Percentiles rank a stretch among this genome's conserved stretches.
Evolutionary conservation across 2,329 filamentous ascomycete genomes (phyloP).

Genomic region (Davidsoniella neocaledoniae): DNA sequence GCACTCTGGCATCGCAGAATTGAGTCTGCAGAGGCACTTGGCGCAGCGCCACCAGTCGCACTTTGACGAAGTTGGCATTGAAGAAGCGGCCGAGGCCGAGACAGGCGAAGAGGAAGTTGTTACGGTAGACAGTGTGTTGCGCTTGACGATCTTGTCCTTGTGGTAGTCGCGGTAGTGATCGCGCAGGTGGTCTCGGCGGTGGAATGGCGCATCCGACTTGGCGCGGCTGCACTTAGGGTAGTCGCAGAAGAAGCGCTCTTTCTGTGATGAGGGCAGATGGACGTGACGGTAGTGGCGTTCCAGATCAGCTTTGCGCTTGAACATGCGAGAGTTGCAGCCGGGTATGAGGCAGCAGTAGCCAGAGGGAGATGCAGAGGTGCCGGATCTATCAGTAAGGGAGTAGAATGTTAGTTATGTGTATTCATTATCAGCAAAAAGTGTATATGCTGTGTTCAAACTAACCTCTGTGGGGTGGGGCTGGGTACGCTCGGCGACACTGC

Average conservation of each 20-base stretch:
- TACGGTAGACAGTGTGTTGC: slow-evolving; percentile 18
- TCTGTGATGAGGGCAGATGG: slow-evolving; percentile 26
- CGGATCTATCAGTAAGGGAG: neutral
- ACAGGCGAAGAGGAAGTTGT: slow-evolving; percentile 11
- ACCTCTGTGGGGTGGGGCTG: too few species aligned
- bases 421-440: neutral
- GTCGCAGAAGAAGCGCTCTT: slow-evolving; percentile 32
- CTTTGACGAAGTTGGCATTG: slow-evolving; percentile 22
- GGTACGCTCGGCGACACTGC: neutral
- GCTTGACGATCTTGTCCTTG: slow-evolving; percentile 35
- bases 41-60: slow-evolving; percentile 37
- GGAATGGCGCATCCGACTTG: slow-evolving; percentile 26
- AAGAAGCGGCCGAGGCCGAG: slow-evolving; percentile 10
- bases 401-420: neutral
- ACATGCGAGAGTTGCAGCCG: slow-evolving; percentile 28
- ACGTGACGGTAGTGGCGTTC: slow-evolving; percentile 34
- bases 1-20: slow-evolving; percentile 28
- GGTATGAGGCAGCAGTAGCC: slow-evolving; percentile 21
- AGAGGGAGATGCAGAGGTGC: neutral
- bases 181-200: slow-evolving; percentile 38
- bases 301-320: slow-evolving; percentile 37
- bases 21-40: slow-evolving; percentile 32
- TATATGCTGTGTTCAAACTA: too few species aligned
- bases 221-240: slow-evolving; percentile 31
- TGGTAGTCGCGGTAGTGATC: slow-evolving; percentile 40